These are phyloP conservation scores for Sporobolomyces roseus DNA, from an alignment of 768 basidiomycete species.

Conservation along the genomic window DNA sequence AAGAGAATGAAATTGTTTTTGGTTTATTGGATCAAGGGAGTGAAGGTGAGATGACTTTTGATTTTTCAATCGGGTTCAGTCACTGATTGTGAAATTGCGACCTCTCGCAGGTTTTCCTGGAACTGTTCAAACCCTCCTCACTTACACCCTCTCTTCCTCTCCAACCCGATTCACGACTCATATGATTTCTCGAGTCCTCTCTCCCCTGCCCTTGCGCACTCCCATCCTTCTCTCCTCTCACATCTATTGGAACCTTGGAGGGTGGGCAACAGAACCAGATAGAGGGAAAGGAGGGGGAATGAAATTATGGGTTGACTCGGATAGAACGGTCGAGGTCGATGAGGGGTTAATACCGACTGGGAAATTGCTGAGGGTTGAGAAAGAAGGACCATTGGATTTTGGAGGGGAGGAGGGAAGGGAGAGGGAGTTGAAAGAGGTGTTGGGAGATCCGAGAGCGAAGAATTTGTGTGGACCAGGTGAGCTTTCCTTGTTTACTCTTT, in stretches of 20 bases:
- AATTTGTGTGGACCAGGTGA: constrained; percentile 16
- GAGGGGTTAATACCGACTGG: constrained; percentile 21
- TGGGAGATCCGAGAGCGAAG: not conserved
- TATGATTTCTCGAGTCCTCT: not conserved
- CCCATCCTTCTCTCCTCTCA: constrained; percentile 25
- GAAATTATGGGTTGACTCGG: not conserved
- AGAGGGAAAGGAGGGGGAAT: not conserved
- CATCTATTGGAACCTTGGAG: constrained; percentile 27
- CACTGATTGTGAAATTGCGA: no score
- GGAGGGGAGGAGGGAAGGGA: not conserved
- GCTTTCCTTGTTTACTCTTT: not conserved
- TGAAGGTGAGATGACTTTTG: not conserved
- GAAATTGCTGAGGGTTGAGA: not conserved
- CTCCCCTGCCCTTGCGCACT: not conserved
- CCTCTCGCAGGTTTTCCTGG: constrained; percentile 32
- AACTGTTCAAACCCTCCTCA: not conserved
- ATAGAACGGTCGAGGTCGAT: constrained; percentile 2
- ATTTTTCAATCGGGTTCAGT: not conserved
- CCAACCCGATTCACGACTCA: not conserved
- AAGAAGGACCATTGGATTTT: constrained; percentile 8
- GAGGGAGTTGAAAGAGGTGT: not conserved
- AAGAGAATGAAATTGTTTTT: constrained; percentile 4
- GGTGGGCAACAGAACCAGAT: not conserved
- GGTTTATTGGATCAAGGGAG: constrained; percentile 3
- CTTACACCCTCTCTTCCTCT: constrained; percentile 9